Conservation (phyloP, 169 alveolate species). For the Theileria parva region DNA sequence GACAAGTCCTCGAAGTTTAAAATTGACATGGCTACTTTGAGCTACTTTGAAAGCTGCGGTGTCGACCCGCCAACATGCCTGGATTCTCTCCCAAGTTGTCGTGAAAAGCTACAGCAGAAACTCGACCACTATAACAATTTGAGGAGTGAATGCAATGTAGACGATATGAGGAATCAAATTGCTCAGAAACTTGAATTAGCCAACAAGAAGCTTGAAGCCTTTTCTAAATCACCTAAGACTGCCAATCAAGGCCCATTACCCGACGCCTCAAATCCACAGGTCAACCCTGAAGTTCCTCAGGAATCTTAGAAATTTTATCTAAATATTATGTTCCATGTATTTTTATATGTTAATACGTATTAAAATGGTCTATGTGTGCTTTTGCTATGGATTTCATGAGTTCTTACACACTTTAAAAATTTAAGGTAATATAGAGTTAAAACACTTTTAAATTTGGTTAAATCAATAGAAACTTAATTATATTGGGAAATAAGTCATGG, state of each 20-base stretch:
- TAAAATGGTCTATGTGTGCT: not conserved
- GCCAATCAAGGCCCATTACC: slow-evolving; percentile 8
- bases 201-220: slow-evolving; percentile 47
- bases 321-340: not conserved
- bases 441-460: not conserved
- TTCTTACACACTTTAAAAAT: not conserved
- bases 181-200: slow-evolving; percentile 56
- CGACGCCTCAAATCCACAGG: slow-evolving; percentile 1
- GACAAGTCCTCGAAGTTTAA: slow-evolving; percentile 64
- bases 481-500: not conserved
- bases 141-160: slow-evolving; percentile 74
- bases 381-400: not conserved
- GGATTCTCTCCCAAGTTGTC: slow-evolving; percentile 68
- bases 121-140: slow-evolving; percentile 61
- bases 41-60: slow-evolving; percentile 77
- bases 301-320: not conserved
- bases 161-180: slow-evolving; percentile 62
- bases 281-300: not conserved
- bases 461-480: not conserved
- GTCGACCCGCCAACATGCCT: slow-evolving; percentile 74
- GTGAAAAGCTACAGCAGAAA: slow-evolving; percentile 61
- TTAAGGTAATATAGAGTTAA: not conserved
- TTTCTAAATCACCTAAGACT: slow-evolving; percentile 10
- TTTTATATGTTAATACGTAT: not conserved
- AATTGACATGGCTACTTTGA: slow-evolving; percentile 74